A percentile compares a stretch with the other conserved stretches of the same genome.
phyloP scores from a whole-genome alignment of 768 basidiomycete genomes.

The Phlebiopsis gigantea region DNA sequence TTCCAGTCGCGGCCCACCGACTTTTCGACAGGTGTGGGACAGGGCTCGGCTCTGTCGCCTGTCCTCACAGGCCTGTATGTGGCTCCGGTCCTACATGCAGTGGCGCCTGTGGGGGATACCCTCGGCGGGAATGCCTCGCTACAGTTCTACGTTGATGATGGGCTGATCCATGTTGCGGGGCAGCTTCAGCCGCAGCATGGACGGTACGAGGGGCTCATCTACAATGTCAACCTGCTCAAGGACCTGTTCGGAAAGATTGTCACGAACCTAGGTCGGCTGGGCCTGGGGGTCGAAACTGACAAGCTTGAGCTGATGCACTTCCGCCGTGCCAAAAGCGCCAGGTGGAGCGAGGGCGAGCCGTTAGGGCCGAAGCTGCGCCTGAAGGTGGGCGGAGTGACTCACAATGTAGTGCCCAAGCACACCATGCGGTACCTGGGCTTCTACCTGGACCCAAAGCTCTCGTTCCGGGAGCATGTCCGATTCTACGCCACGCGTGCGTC shows the following conservation, averaged over 20 bases:
- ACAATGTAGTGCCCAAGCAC: constrained; percentile 1
- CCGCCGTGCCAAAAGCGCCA: not conserved
- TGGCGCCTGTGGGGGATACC: not conserved
- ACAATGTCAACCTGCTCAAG: not conserved
- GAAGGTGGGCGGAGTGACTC: constrained; percentile 5
- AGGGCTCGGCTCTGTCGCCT: constrained; percentile 16
- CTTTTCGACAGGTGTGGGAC: constrained; percentile 9
- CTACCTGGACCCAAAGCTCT: constrained; percentile 14
- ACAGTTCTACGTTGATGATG: constrained; percentile 17
- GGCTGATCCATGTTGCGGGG: constrained; percentile 4
- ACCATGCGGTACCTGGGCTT: constrained; percentile 17
- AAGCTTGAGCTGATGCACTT: constrained; percentile 18
- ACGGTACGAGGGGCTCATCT: not conserved
- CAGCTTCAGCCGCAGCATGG: not conserved
- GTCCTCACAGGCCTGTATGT: constrained; percentile 13
- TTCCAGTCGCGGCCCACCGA: not conserved
- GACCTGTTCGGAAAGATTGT: not conserved
- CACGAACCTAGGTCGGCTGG: constrained; percentile 3
- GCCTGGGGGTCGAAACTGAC: constrained; percentile 7
- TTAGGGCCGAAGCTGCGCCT: not conserved
- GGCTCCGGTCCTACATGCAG: constrained; percentile 5
- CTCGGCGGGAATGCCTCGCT: not conserved
- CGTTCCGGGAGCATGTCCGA: constrained; percentile 9
- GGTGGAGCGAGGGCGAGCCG: not conserved
- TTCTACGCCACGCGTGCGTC: constrained; percentile 11